These are phyloP conservation scores for Erodium chrysanthum DNA, from an alignment of 441 rosid species.

Conservation along the genomic window DNA sequence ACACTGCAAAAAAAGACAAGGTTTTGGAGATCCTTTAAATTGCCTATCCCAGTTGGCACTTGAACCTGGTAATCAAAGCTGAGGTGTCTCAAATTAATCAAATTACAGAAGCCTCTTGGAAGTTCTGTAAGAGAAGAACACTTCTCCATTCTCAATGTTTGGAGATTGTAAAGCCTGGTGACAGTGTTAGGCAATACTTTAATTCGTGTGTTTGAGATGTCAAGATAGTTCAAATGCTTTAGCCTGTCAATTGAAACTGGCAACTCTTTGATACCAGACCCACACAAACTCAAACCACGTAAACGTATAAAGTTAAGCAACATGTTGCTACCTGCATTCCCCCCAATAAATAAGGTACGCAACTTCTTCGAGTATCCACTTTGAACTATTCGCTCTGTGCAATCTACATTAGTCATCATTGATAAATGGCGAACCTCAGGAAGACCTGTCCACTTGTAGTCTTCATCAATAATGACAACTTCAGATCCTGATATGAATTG, in stretches of 20 bases:
- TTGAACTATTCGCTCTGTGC: not conserved
- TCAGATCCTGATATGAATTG: not conserved
- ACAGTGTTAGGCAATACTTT: not conserved
- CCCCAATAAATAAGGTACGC: not conserved
- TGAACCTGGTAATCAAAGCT: not conserved
- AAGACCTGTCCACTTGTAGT: not conserved
- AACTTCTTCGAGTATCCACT: not conserved
- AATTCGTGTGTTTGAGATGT: not conserved
- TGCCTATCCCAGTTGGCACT: not conserved
- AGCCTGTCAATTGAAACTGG: slow-evolving; percentile 4
- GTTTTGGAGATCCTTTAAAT: not conserved
- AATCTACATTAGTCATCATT: not conserved
- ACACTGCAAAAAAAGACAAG: not conserved
- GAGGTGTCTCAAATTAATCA: not conserved
- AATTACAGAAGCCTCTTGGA: not conserved
- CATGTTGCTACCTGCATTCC: not conserved
- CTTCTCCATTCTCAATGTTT: not conserved
- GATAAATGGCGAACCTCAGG: not conserved
- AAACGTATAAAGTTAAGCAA: not conserved
- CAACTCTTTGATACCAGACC: not conserved
- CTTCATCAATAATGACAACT: not conserved
- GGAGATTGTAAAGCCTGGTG: not conserved
- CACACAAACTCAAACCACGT: slow-evolving; percentile 1
- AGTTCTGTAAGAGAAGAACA: not conserved
- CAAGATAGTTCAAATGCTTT: slow-evolving; percentile 18